Evolutionary conservation across 192 early-diverging fungal species (phyloP).

Genomic region (Gamsiella multidivaricata): DNA sequence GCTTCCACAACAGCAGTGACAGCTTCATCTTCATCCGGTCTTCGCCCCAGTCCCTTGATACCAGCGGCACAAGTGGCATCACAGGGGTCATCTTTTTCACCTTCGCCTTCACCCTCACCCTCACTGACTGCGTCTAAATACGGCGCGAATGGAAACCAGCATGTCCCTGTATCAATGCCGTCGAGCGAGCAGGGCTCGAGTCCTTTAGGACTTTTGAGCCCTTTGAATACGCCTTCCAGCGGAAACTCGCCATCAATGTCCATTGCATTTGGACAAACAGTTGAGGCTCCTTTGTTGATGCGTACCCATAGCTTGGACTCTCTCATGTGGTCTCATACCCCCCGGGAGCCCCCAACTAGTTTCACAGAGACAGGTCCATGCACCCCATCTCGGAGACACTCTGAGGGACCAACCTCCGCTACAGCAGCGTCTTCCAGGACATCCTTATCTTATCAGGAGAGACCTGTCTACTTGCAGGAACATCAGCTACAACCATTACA

Average conservation of each 20-base stretch:
- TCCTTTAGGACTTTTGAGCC: neutral
- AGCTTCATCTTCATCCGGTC: slow-evolving; percentile 3
- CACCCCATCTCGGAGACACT: neutral
- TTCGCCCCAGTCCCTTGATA: neutral
- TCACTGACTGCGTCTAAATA: slow-evolving; percentile 9
- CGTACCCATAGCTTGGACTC: slow-evolving; percentile 1
- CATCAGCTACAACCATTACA: neutral
- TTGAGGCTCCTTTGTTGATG: neutral
- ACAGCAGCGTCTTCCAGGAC: too few species aligned
- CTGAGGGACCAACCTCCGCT: neutral
- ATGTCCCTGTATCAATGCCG: too few species aligned
- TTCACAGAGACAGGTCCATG: neutral
- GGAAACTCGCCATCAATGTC: neutral
- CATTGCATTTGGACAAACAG: neutral
- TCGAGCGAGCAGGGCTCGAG: too few species aligned
- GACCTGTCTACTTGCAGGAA: neutral
- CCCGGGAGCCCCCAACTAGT: neutral
- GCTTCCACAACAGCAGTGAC: neutral
- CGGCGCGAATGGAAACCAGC: neutral
- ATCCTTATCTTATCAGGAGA: too few species aligned
- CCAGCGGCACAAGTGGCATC: neutral
- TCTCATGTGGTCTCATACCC: neutral
- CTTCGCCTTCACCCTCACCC: slow-evolving; percentile 20
- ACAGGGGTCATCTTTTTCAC: slow-evolving; percentile 3
- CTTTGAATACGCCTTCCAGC: neutral